Evolutionary conservation across 345 rosid species (phyloP).

Genomic region (Combretum micranthum): DNA sequence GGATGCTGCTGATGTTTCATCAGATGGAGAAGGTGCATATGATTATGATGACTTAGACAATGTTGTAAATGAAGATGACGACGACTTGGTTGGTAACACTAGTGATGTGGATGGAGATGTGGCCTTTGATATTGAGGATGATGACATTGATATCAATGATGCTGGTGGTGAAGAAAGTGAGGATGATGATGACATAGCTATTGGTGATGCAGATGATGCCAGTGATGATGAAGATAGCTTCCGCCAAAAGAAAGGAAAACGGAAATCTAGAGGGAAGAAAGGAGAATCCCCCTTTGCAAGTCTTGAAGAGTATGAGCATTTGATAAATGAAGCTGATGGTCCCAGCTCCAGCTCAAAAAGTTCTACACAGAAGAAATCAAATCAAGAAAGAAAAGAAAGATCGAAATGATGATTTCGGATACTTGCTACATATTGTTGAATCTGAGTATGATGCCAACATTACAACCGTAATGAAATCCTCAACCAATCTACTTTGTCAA

Average conservation of each 20-base stretch:
- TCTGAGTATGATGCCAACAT: too few species aligned
- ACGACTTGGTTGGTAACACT: constrained; percentile 49
- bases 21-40: constrained; percentile 59
- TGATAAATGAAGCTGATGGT: constrained; percentile 31
- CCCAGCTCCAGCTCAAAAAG: constrained; percentile 10
- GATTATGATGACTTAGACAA: constrained; percentile 72
- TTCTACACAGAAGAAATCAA: constrained; percentile 28
- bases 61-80: constrained; percentile 63
- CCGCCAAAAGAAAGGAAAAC: constrained; percentile 33
- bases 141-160: constrained; percentile 23
- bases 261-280: constrained; percentile 28
- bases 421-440: not conserved
- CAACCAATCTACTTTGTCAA: too few species aligned
- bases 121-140: constrained; percentile 41
- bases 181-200: constrained; percentile 1
- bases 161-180: constrained; percentile 10
- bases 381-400: constrained; percentile 10
- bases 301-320: constrained; percentile 77
- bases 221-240: constrained; percentile 20
- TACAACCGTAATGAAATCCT: too few species aligned
- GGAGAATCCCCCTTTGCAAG: constrained; percentile 76
- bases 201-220: constrained; percentile 14
- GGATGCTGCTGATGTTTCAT: constrained; percentile 47
- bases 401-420: constrained; percentile 1
- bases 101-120: constrained; percentile 64